Evolutionary conservation across 2,329 filamentous ascomycete genomes (phyloP), one percentile per base, ranked within the genome.

Genomic region (Trichoderma hamatum): DNA sequence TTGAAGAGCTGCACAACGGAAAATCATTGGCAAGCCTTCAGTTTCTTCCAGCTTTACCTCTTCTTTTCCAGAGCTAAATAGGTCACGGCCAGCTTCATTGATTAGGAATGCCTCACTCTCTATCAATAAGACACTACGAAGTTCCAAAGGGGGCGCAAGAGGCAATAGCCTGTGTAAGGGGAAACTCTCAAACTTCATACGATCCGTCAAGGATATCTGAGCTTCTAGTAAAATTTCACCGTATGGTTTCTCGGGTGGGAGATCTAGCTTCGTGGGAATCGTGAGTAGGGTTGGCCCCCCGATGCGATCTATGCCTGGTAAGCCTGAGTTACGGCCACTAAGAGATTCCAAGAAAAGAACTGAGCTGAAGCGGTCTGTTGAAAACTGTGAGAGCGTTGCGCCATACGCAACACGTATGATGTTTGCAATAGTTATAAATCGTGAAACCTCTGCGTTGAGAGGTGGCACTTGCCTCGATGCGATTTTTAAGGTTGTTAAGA

Each of bases 321-420:
- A 3, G 28, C 9, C 24, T 21, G 52, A 28, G 43, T 67, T 67
- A 5, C 65, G 52, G 2, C 65, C 65, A n/a, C 56, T 43, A 1
- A 67, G 30, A 5, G 55, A 51, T 36, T 60, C 65, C 6, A 60
- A 5, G 19, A 67, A 67, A 49, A 67, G 63, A 9, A 58, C 63
- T 3, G 51, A 56, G 26, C 54, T 32, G 3, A 49, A 34, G 19
- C 2, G 26, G 11, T 58, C 61, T 54, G 46, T 19, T 0, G 63
- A 46, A 5, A 16, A 56, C 11, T 21, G 51, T 7, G n/a, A 58
- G 28, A 66, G 63, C 4, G 63, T 26, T 11, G 63, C 63, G 24
- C 51, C 63, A 28, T 56, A 66, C 11, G 51, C 63, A 46, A 66
- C 63, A 13, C 63, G 63, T n/a, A 66, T 26, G 13, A 66, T 19